These are phyloP conservation scores for Rhodosporidiobolus odoratus DNA, from an alignment of 768 basidiomycete species.

Conservation along the genomic window DNA sequence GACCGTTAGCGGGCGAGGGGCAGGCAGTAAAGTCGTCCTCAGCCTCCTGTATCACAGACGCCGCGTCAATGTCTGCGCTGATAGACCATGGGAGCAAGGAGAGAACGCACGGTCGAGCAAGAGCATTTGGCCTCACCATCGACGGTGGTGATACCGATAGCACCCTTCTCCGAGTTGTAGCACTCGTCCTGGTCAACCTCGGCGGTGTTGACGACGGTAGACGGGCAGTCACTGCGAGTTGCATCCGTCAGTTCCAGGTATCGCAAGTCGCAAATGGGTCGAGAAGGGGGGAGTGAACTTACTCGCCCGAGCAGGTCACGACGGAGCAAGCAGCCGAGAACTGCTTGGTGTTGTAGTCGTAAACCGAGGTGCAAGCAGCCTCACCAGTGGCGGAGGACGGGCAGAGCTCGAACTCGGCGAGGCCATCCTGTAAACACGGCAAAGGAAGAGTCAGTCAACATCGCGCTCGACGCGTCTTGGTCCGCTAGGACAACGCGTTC, in stretches of 20 bases:
- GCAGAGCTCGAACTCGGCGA: constrained; percentile 32
- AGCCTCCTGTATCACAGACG: constrained; percentile 9
- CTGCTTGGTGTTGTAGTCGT: constrained; percentile 20
- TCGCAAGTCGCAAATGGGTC: not conserved
- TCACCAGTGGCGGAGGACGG: constrained; percentile 21
- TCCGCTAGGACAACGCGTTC: no score
- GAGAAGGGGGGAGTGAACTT: not conserved
- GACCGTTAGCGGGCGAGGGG: constrained; percentile 27
- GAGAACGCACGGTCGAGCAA: constrained; percentile 29
- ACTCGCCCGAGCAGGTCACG: constrained; percentile 31
- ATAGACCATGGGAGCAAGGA: no score
- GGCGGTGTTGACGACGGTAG: constrained; percentile 33
- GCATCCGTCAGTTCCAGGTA: not conserved
- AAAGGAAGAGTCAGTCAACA: constrained; percentile 6
- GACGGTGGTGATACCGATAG: constrained; percentile 24
- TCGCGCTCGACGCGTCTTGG: not conserved
- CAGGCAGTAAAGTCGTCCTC: constrained; percentile 29
- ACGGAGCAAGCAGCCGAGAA: constrained; percentile 31
- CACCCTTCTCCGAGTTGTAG: constrained; percentile 28
- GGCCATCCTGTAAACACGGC: constrained; percentile 24
- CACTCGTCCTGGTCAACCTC: constrained; percentile 28
- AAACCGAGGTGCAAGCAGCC: constrained; percentile 34
- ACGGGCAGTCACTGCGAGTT: constrained; percentile 27
- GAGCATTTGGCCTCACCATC: constrained; percentile 33
- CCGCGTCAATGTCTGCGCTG: not conserved